Percentiles rank a stretch among this genome's conserved stretches.
Conservation (phyloP, 306 rosid genomes). For the Vicia sativa region DNA sequence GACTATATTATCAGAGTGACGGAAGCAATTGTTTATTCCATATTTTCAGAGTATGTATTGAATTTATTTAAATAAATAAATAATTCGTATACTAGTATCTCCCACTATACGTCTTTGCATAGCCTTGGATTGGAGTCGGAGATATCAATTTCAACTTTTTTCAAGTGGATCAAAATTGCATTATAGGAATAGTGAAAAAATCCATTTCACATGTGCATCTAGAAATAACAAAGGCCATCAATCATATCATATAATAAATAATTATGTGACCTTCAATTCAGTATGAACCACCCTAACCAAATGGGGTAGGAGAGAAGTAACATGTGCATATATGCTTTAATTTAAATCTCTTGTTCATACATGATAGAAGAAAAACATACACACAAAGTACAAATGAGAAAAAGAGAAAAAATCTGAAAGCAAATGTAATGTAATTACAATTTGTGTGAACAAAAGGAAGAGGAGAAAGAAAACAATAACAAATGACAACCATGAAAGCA, state of each 20-base stretch:
- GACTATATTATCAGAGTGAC: too few species aligned
- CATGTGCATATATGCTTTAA: not conserved
- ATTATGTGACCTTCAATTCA: not conserved
- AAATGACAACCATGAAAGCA: conserved; percentile 61
- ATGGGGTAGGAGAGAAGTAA: not conserved
- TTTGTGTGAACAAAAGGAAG: conserved; percentile 43
- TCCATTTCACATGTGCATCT: not conserved
- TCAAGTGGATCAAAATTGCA: not conserved
- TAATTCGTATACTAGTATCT: too few species aligned
- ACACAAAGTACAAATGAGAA: not conserved
- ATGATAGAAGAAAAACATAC: not conserved
- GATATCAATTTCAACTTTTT: not conserved
- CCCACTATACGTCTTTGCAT: too few species aligned
- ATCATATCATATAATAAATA: not conserved
- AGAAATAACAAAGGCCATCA: not conserved
- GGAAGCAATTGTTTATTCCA: too few species aligned
- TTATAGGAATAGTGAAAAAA: not conserved
- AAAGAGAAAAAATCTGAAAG: not conserved
- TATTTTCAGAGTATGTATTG: too few species aligned
- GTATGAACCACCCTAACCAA: not conserved
- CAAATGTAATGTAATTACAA: conserved; percentile 42
- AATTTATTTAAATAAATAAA: too few species aligned
- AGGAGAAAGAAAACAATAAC: conserved; percentile 34
- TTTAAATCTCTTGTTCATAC: not conserved
- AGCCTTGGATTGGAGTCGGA: too few species aligned